Evolutionary conservation across 2,329 filamentous ascomycete species (phyloP), one percentile per base, ranked within the genome.

Genomic region (Fusarium sp.): DNA sequence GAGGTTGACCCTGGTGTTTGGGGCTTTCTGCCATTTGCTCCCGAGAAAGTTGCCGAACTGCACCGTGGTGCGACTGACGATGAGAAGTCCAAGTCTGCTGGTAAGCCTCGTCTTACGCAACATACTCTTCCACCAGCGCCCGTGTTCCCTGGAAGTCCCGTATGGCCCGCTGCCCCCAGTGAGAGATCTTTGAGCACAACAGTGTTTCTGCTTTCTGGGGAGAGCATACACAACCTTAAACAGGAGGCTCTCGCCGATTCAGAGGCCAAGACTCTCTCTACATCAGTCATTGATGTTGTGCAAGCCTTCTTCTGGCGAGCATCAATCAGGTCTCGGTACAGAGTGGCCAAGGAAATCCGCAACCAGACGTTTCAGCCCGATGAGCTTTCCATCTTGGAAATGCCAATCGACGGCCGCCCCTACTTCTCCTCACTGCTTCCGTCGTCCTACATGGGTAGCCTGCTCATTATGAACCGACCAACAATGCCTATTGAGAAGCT

Each of bases 241-340:
- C 55, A 61, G 16, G 42, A 60, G 9, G 35, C 35, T 8, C 18
- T 50, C 13, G 6, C 23, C 3, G 16, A 59, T 8, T 5, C 28
- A 3, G 23, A 13, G 2, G 20, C 28, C 16, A 60, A 50, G 6
- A 24, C n/a, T 6, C 10, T 24, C 15, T 37, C 54, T 13, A 13
- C 35, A 6, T 59, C 57, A 6, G 20, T 60, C 0, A 42, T 60
- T 12, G 54, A 60, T 7, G 1, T 60, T 8, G 42, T 60, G 7
- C 57, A 60, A 18, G 57, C 57, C 7, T 60, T 60, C 18, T 50
- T 60, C 38, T 60, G 57, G 57, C 54, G 57, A 7, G 42, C 54
- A 12, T 60, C 57, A 1, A 60, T 60, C 4, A 48, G 28, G 9
- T 60, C 57, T 15, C 44, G 54, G 8, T 60, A 60, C 28, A n/a